A percentile compares a stretch with the other conserved stretches of the same genome.
Conservation (phyloP, 306 rosid genomes). For the Erythrophleum fordii region DNA sequence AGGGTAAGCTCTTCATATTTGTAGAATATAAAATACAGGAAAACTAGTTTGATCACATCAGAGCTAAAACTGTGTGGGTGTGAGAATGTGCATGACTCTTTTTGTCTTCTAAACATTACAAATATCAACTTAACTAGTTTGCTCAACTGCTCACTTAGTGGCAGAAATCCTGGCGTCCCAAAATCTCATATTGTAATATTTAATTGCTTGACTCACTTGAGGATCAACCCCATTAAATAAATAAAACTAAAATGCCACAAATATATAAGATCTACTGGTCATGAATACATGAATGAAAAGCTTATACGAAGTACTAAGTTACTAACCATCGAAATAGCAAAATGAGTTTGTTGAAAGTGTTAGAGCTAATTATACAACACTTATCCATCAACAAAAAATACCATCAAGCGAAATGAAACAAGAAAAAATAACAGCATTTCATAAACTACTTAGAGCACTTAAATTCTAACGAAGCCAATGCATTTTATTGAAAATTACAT, state of each 20-base stretch:
- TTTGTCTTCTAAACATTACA: conserved; percentile 12
- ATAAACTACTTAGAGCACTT: neutral
- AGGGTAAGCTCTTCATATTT: neutral
- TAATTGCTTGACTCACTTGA: conserved; percentile 1
- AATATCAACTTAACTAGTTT: conserved; percentile 11
- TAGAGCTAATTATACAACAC: neutral
- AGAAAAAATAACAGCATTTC: conserved; percentile 7
- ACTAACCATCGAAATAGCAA: neutral
- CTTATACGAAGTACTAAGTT: neutral
- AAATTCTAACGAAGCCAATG: conserved; percentile 29
- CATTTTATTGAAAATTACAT: conserved; percentile 42
- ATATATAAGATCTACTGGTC: neutral
- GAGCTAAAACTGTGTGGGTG: neutral
- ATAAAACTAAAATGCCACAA: neutral
- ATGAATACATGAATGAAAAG: neutral
- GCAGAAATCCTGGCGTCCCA: neutral
- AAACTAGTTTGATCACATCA: neutral
- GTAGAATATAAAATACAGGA: neutral
- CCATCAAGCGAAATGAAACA: conserved; percentile 5
- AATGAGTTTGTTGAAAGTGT: neutral
- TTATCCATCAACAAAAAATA: neutral
- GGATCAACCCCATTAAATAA: neutral
- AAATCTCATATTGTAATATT: conserved; percentile 23
- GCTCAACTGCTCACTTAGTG: conserved; percentile 7
- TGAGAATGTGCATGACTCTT: neutral